A percentile compares a stretch with the other conserved stretches of the same genome.
Evolutionary conservation across 1,139 yeast species (phyloP).

Genomic region (Pichia sp.): DNA sequence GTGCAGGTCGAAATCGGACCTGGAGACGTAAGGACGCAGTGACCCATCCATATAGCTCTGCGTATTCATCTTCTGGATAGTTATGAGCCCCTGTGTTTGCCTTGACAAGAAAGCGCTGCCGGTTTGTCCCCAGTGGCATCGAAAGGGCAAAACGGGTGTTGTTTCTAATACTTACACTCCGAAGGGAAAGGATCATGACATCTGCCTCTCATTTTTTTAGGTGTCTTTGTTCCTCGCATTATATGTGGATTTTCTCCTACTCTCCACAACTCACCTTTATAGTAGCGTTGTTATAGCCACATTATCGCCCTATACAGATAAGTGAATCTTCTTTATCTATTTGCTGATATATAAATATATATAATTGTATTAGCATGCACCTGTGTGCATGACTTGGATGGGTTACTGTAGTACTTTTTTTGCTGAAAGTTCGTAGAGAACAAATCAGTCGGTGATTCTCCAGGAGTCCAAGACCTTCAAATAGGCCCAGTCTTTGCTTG

Average conservation of each 20-base stretch:
- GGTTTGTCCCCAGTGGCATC: background rate
- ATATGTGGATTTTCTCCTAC: background rate
- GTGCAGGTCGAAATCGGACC: slow-evolving; percentile 30
- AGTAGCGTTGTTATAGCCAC: background rate
- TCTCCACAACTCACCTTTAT: background rate
- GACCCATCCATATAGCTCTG: slow-evolving; percentile 26
- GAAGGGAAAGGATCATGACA: background rate
- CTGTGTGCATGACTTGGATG: background rate
- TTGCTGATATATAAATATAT: background rate
- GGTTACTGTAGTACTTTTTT: background rate
- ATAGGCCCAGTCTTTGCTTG: slow-evolving; percentile 60
- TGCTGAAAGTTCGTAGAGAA: too few relatives aligned
- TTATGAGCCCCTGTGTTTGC: background rate
- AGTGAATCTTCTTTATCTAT: background rate
- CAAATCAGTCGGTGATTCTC: slow-evolving; percentile 42
- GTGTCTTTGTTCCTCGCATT: background rate
- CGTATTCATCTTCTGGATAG: slow-evolving; percentile 20
- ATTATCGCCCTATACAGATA: background rate
- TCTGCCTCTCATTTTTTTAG: background rate
- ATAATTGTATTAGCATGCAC: background rate
- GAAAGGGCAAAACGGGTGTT: background rate
- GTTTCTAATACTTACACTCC: background rate
- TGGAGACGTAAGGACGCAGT: slow-evolving; percentile 31
- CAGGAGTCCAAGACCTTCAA: slow-evolving; percentile 76
- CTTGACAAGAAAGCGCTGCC: background rate